phyloP scores from a whole-genome alignment of 371 early-diverging fungal species.

The Apophysomyces ossiformis region DNA sequence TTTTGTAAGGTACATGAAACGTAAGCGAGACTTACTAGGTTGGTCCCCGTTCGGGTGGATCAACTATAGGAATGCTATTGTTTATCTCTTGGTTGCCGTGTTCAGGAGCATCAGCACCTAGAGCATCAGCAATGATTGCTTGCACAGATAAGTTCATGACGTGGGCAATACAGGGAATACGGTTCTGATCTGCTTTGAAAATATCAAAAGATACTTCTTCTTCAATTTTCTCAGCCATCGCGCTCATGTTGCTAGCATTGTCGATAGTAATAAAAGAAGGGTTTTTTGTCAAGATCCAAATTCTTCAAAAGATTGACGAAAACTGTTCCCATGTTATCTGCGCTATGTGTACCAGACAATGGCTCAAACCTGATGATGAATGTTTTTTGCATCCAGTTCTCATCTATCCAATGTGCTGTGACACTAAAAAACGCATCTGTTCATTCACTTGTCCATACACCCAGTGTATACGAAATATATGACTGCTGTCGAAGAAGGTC shows the following conservation, averaged over 20 bases:
- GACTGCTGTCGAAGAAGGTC: neutral
- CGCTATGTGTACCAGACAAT: constrained; percentile 21
- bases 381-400: constrained; percentile 20
- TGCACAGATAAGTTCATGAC: constrained; percentile 34
- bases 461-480: constrained; percentile 20
- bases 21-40: constrained; percentile 2
- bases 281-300: constrained; percentile 15
- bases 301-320: constrained; percentile 21
- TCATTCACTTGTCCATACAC: constrained; percentile 27
- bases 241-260: constrained; percentile 30
- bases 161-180: constrained; percentile 29
- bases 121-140: constrained; percentile 20
- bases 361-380: constrained; percentile 25
- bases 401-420: constrained; percentile 32
- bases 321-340: constrained; percentile 19
- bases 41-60: neutral
- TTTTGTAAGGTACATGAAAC: neutral
- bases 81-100: neutral
- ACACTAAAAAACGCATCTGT: constrained; percentile 21
- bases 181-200: neutral
- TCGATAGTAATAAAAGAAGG: constrained; percentile 29
- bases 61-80: neutral
- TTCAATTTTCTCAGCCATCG: constrained; percentile 19
- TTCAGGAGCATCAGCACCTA: constrained; percentile 5
- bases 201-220: neutral